A percentile compares a stretch with the other conserved stretches of the same genome.
phyloP scores from a whole-genome alignment of 2,329 filamentous ascomycete species.

The Ceratocystis ficicola region DNA sequence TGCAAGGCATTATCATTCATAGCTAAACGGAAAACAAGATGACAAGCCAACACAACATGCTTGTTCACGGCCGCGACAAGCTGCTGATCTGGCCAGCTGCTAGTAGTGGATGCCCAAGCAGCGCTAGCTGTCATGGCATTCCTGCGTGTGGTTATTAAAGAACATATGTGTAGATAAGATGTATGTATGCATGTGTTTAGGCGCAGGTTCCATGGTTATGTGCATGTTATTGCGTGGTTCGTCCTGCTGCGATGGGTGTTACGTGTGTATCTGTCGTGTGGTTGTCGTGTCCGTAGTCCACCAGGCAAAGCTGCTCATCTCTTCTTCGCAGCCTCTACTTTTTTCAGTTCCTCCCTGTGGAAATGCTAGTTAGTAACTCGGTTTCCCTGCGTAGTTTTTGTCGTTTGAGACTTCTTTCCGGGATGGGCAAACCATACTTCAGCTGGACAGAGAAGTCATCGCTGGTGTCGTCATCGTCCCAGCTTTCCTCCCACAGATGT shows the following conservation, averaged over 20 bases:
- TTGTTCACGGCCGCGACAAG: not conserved
- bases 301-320: conserved; percentile 32
- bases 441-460: conserved; percentile 94
- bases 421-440: conserved; percentile 48
- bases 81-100: not conserved
- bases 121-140: not conserved
- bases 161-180: not conserved
- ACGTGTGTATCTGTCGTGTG: conserved; percentile 2
- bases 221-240: not conserved
- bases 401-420: not conserved
- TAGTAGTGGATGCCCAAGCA: not conserved
- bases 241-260: not conserved
- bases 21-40: not conserved
- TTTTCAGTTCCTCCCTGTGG: conserved; percentile 77
- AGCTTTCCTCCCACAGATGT: conserved; percentile 98
- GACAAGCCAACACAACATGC: not conserved
- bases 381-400: not conserved
- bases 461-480: conserved; percentile 95
- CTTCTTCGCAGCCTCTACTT: conserved; percentile 68
- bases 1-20: not conserved
- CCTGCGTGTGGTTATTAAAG: not conserved
- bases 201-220: not conserved
- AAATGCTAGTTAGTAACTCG: conserved; percentile 20
- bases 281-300: not conserved
- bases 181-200: not conserved